Evolutionary conservation across 2,329 filamentous ascomycete species (phyloP).

Genomic region (Aspergillus amoenus): DNA sequence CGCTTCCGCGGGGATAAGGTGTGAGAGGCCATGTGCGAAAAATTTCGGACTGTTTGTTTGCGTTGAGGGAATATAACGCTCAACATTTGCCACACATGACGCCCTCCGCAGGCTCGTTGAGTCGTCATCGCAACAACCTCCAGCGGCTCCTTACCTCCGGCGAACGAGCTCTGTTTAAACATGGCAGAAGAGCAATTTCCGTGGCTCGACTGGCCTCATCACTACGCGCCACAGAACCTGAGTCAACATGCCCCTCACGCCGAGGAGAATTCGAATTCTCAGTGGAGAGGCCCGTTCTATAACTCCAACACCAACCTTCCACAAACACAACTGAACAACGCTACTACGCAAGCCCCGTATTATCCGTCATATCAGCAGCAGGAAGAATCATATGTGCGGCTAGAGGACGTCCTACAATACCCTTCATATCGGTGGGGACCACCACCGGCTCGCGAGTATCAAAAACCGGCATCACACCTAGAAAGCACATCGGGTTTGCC

Average conservation of each 20-base stretch:
- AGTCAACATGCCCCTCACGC: slow-evolving; percentile 2
- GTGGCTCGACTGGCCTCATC: slow-evolving; percentile 18
- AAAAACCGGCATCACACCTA: background rate
- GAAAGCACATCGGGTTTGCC: background rate
- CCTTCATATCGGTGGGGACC: slow-evolving; percentile 3
- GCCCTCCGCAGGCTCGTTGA: background rate
- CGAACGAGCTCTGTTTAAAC: background rate
- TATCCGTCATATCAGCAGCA: background rate
- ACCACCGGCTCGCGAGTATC: background rate
- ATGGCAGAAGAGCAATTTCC: slow-evolving; percentile 21
- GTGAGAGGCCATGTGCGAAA: background rate
- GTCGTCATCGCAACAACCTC: background rate
- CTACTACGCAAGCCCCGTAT: background rate
- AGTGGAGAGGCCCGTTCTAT: slow-evolving; percentile 5
- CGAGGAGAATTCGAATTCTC: background rate
- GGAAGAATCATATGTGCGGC: slow-evolving; percentile 5
- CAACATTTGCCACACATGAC: background rate
- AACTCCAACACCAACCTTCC: background rate
- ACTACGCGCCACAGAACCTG: slow-evolving; percentile 8
- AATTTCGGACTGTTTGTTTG: background rate
- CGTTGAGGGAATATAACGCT: background rate
- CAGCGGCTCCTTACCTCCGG: background rate
- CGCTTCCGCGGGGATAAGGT: background rate
- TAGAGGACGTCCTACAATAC: background rate
- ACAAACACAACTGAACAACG: slow-evolving; percentile 1